Conservation (phyloP, 2,329 filamentous ascomycete species). For the Lasiodiplodia sp. region DNA sequence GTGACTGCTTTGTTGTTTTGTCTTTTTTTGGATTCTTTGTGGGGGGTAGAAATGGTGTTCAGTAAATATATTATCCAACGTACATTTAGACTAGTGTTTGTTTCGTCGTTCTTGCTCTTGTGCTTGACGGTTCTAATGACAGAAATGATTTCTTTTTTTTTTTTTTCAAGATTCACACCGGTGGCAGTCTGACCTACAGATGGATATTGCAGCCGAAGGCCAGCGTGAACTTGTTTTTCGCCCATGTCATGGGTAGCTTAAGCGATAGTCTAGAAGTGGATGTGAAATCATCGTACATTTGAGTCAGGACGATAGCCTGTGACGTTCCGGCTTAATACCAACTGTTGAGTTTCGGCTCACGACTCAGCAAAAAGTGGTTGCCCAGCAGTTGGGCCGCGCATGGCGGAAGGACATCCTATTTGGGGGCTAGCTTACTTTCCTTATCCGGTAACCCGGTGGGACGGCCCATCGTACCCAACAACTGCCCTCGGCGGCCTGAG, state of each 20-base stretch:
- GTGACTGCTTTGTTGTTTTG: neutral
- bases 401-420: neutral
- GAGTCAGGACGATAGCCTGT: too few species aligned
- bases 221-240: too few species aligned
- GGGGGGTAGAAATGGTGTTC: neutral
- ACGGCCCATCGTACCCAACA: too few species aligned
- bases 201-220: too few species aligned
- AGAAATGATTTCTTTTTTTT: too few species aligned
- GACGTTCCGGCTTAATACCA: neutral
- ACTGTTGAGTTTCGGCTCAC: neutral
- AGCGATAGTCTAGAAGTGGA: too few species aligned
- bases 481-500: too few species aligned
- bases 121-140: neutral
- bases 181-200: too few species aligned
- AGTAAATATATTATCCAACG: neutral
- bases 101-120: neutral
- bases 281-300: too few species aligned
- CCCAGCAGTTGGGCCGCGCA: neutral
- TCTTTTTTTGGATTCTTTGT: neutral
- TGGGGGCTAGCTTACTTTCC: neutral
- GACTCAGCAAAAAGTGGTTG: conserved; percentile 3
- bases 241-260: too few species aligned
- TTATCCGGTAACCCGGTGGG: neutral
- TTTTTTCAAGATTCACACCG: too few species aligned
- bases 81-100: neutral